Conservation (phyloP, 805 yeast species). For the Lipomyces lipofer region DNA sequence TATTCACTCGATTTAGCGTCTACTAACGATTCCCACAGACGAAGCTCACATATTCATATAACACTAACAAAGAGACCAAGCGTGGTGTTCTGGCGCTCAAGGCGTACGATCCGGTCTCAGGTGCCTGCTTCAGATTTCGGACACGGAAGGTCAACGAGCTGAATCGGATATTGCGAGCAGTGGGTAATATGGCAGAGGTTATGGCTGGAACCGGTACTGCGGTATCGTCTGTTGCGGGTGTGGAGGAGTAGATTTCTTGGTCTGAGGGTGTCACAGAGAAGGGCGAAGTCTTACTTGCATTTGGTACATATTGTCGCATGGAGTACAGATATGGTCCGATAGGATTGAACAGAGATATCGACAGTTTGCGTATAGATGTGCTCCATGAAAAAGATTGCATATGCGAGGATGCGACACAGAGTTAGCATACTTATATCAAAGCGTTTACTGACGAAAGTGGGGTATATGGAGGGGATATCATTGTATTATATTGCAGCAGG, state of each 20-base stretch:
- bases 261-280: too few relatives aligned
- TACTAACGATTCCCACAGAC: constrained; percentile 20
- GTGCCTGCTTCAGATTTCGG: constrained; percentile 58
- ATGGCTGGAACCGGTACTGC: constrained; percentile 39
- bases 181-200: constrained; percentile 47
- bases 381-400: too few relatives aligned
- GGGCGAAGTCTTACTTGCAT: too few relatives aligned
- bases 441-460: too few relatives aligned
- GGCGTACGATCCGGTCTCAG: constrained; percentile 63
- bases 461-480: too few relatives aligned
- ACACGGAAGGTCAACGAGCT: constrained; percentile 71
- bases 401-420: too few relatives aligned
- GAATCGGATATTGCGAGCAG: constrained; percentile 65
- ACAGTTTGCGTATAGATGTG: too few relatives aligned
- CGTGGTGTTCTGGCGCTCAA: constrained; percentile 49
- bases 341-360: too few relatives aligned
- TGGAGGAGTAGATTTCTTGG: neutral
- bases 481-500: too few relatives aligned
- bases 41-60: constrained; percentile 42
- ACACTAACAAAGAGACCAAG: constrained; percentile 32
- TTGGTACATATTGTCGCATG: too few relatives aligned
- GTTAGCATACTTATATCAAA: too few relatives aligned
- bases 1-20: neutral
- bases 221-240: constrained; percentile 7
- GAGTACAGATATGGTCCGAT: too few relatives aligned